Evolutionary conservation across 2,329 filamentous ascomycete species (phyloP).

Genomic region (Colletotrichum aenigma): DNA sequence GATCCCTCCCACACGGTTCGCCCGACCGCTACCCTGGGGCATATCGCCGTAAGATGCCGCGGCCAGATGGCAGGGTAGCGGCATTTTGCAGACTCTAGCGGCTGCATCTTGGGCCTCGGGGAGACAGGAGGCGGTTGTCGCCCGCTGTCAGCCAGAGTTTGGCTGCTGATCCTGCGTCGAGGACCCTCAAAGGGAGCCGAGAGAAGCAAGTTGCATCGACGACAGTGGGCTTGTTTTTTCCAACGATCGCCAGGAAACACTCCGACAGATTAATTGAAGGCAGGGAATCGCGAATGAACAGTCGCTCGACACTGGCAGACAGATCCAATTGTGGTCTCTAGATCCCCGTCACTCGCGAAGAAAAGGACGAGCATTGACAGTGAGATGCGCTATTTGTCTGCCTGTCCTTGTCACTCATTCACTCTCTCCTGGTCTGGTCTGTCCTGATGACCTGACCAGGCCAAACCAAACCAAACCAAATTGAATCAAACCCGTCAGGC

Average conservation of each 20-base stretch:
- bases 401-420: background rate
- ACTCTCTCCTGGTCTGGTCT: background rate
- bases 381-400: background rate
- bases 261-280: background rate
- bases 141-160: constrained; percentile 5
- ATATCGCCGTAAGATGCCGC: background rate
- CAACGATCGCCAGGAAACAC: background rate
- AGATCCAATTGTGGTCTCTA: background rate
- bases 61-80: background rate
- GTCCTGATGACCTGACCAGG: background rate
- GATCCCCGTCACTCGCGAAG: background rate
- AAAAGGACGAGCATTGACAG: background rate
- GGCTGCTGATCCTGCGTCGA: background rate
- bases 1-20: constrained; percentile 15
- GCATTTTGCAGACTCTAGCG: background rate
- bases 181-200: background rate
- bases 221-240: background rate
- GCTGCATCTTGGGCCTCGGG: background rate
- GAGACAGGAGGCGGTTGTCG: constrained; percentile 13
- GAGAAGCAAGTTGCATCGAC: constrained; percentile 1
- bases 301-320: background rate
- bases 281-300: background rate
- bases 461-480: background rate
- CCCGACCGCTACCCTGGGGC: constrained; percentile 9
- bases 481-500: background rate